A percentile compares a stretch with the other conserved stretches of the same genome.
Conservation (phyloP, 495 filamentous ascomycete genomes). For the Daldinia concentrica region DNA sequence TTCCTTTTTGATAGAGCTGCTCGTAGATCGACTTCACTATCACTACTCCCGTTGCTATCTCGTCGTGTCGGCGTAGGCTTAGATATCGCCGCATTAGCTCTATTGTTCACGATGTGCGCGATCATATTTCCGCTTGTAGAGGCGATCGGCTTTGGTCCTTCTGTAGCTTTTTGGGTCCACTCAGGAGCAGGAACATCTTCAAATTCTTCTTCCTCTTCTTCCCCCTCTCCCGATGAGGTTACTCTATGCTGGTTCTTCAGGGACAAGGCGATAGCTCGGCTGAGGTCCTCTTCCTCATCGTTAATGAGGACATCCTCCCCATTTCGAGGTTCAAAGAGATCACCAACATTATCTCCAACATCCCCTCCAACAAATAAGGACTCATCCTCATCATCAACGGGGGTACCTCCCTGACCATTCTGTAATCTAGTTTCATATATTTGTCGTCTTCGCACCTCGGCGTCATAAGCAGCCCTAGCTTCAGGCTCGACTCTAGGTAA, state of each 20-base stretch:
- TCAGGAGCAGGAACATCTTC: conserved; percentile 59
- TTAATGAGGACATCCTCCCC: conserved; percentile 50
- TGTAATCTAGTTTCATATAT: conserved; percentile 22
- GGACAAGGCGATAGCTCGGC: conserved; percentile 84
- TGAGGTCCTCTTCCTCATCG: conserved; percentile 80
- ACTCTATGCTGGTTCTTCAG: conserved; percentile 60
- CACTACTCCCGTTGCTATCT: conserved; percentile 59
- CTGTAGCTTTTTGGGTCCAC: conserved; percentile 64
- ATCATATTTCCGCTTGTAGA: conserved; percentile 65
- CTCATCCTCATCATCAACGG: conserved; percentile 57
- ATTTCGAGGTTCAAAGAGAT: conserved; percentile 44
- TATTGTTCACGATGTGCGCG: conserved; percentile 70
- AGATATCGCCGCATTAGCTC: conserved; percentile 63
- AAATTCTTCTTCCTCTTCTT: conserved; percentile 54
- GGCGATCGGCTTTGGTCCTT: conserved; percentile 61
- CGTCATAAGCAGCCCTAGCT: too few species aligned
- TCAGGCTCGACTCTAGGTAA: conserved; percentile 67
- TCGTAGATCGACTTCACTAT: conserved; percentile 71
- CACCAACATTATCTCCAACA: conserved; percentile 31
- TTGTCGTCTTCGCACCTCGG: too few species aligned
- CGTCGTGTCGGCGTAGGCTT: conserved; percentile 53
- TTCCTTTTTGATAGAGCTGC: conserved; percentile 65
- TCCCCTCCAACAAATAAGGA: conserved; percentile 73
- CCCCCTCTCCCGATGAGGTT: conserved; percentile 32
- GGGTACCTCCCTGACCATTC: conserved; percentile 13